These are phyloP conservation scores for Neonectria sp. DNA, from an alignment of 2,329 filamentous ascomycete genomes.

Conservation along the genomic window DNA sequence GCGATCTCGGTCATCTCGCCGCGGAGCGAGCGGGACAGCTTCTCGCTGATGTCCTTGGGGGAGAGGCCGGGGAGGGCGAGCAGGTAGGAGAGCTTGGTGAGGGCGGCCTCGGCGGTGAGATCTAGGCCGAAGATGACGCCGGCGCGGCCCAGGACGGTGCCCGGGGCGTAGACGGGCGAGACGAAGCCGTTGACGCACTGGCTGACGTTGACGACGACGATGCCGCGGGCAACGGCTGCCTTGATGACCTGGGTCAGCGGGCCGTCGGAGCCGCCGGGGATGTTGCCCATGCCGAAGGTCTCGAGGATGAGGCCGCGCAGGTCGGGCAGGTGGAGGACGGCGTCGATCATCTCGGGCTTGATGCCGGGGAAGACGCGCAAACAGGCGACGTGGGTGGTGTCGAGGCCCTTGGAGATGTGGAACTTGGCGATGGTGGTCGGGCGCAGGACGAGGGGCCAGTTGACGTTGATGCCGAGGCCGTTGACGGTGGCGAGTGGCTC, in stretches of 20 bases:
- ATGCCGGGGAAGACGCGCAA: constrained; percentile 94
- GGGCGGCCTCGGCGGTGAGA: constrained; percentile 89
- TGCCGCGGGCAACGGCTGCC: constrained; percentile 82
- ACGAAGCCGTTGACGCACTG: constrained; percentile 88
- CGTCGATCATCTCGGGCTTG: constrained; percentile 92
- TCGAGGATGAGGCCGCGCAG: constrained; percentile 88
- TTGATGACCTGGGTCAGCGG: constrained; percentile 84
- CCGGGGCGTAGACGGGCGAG: constrained; percentile 83
- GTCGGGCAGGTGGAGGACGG: constrained; percentile 82
- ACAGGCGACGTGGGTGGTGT: constrained; percentile 91
- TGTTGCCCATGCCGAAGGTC: constrained; percentile 94
- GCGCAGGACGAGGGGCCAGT: constrained; percentile 83
- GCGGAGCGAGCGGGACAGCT: constrained; percentile 82
- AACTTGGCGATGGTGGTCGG: constrained; percentile 83
- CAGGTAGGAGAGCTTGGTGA: constrained; percentile 92
- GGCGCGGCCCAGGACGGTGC: constrained; percentile 82
- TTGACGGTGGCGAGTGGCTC: constrained; percentile 86
- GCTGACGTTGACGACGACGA: constrained; percentile 91
- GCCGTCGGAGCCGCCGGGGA: constrained; percentile 85
- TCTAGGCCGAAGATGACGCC: constrained; percentile 93
- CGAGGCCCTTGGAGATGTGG: constrained; percentile 79
- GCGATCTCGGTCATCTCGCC: constrained; percentile 88
- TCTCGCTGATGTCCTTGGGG: constrained; percentile 74
- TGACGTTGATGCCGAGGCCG: constrained; percentile 83
- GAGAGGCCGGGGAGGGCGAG: constrained; percentile 78